These are phyloP conservation scores for Phaeosphaeria sp. DNA, from an alignment of 2,329 filamentous ascomycete species.

Conservation along the genomic window DNA sequence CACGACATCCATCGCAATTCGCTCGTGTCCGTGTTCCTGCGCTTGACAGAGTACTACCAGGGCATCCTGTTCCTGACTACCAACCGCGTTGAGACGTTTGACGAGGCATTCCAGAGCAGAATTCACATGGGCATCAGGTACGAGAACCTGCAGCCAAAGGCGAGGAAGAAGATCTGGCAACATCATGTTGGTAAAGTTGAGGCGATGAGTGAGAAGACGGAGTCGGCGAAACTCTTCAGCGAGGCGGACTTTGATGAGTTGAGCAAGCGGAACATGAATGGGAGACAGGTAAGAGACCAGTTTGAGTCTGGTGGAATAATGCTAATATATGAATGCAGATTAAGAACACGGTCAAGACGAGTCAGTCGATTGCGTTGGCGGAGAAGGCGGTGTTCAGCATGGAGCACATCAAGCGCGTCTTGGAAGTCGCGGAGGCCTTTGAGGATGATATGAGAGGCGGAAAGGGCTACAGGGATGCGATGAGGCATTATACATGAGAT, in stretches of 20 bases:
- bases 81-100: conserved; percentile 86
- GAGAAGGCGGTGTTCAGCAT: conserved; percentile 75
- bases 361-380: conserved; percentile 81
- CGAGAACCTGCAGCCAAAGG: conserved; percentile 73
- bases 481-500: conserved; percentile 74
- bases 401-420: conserved; percentile 78
- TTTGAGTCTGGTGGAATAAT: background rate
- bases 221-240: conserved; percentile 60
- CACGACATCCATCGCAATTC: conserved; percentile 86
- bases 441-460: conserved; percentile 84
- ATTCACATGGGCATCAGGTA: conserved; percentile 88
- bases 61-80: conserved; percentile 90
- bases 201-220: conserved; percentile 63
- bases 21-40: conserved; percentile 84
- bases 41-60: conserved; percentile 88
- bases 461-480: conserved; percentile 79
- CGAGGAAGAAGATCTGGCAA: conserved; percentile 81
- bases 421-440: conserved; percentile 85
- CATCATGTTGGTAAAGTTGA: conserved; percentile 80
- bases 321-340: conserved; percentile 63
- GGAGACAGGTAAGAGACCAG: conserved; percentile 62
- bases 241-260: conserved; percentile 72
- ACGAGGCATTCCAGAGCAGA: conserved; percentile 86
- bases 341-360: conserved; percentile 85
- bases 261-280: conserved; percentile 72